Percentiles rank a stretch among this genome's conserved stretches.
phyloP scores from a whole-genome alignment of 2,329 filamentous ascomycete genomes.

The Fusarium sp. region DNA sequence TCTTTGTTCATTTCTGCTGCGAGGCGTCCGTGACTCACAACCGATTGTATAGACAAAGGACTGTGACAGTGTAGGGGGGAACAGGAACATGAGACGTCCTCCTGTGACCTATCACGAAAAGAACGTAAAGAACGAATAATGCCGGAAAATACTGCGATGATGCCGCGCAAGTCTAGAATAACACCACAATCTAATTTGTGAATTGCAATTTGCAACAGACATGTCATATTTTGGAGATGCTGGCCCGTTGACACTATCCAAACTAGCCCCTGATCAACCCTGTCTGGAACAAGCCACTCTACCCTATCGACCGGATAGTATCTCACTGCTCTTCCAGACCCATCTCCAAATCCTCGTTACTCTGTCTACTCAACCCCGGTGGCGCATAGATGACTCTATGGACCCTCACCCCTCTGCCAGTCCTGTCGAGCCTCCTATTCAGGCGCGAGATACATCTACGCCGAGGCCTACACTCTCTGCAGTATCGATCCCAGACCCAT shows the following conservation, averaged over 20 bases:
- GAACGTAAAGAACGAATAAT: neutral
- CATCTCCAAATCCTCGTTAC: neutral
- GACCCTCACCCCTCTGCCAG: neutral
- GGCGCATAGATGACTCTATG: neutral
- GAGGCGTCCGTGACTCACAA: neutral
- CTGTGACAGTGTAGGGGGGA: neutral
- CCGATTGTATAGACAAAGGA: neutral
- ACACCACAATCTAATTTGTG: neutral
- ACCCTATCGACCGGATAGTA: neutral
- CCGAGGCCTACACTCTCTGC: slow-evolving; percentile 2
- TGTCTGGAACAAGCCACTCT: neutral
- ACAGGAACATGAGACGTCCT: neutral
- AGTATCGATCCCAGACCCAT: slow-evolving; percentile 16
- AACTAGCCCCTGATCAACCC: neutral
- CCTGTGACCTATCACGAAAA: neutral
- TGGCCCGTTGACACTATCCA: neutral
- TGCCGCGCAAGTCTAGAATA: neutral
- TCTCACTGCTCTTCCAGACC: neutral
- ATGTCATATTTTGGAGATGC: neutral
- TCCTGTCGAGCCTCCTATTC: neutral
- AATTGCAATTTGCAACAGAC: neutral
- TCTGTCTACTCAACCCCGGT: neutral
- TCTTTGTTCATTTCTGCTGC: neutral
- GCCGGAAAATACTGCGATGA: neutral
- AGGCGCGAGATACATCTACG: neutral